These are phyloP conservation scores for Fusarium algeriense DNA, from an alignment of 2,329 filamentous ascomycete species.

Conservation along the genomic window DNA sequence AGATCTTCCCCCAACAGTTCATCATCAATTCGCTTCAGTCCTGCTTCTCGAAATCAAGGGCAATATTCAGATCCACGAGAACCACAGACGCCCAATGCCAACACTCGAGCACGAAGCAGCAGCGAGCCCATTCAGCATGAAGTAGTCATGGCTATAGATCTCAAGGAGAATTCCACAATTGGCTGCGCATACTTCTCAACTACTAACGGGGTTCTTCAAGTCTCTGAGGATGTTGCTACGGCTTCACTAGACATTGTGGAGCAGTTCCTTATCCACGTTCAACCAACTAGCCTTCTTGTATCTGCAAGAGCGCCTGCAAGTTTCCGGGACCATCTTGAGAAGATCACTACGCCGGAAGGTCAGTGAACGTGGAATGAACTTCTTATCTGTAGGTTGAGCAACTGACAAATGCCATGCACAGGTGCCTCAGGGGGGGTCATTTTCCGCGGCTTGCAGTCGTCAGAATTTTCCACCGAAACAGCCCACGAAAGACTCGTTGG, in stretches of 20 bases:
- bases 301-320: constrained; percentile 60
- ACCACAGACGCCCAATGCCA: neutral
- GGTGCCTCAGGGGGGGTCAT: constrained; percentile 43
- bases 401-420: constrained; percentile 10
- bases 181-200: constrained; percentile 89
- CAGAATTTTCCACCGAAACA: constrained; percentile 77
- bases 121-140: constrained; percentile 57
- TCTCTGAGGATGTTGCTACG: constrained; percentile 81
- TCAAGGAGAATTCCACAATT: constrained; percentile 76
- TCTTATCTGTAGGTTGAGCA: neutral
- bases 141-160: constrained; percentile 83
- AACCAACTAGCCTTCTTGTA: constrained; percentile 68
- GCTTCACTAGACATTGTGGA: constrained; percentile 78
- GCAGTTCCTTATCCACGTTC: constrained; percentile 65
- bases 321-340: constrained; percentile 51
- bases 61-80: neutral
- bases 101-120: constrained; percentile 14
- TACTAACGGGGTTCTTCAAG: constrained; percentile 74
- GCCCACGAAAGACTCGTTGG: constrained; percentile 75
- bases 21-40: neutral
- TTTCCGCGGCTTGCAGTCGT: constrained; percentile 75
- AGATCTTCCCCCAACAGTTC: neutral
- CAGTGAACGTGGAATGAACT: constrained; percentile 8
- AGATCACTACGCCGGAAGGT: constrained; percentile 23
- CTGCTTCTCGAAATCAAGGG: neutral